Conservation (phyloP, 1,139 yeast species). For the Suhomyces taliae region DNA sequence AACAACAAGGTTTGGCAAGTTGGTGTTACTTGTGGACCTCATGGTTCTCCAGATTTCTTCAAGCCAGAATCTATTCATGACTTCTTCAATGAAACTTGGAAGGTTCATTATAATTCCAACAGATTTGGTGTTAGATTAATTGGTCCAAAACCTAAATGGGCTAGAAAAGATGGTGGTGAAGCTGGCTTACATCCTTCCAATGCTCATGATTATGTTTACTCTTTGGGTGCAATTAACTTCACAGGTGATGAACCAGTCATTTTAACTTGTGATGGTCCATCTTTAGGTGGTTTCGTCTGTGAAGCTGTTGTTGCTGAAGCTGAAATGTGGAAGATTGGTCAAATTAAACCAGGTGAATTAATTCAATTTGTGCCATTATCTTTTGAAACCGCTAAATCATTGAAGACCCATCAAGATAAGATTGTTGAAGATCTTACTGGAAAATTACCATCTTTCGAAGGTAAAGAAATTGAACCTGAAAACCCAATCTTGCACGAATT, state of each 20-base stretch:
- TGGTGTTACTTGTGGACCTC: slow-evolving; percentile 96
- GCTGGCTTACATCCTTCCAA: slow-evolving; percentile 98
- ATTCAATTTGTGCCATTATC: slow-evolving; percentile 78
- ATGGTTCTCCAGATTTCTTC: slow-evolving; percentile 95
- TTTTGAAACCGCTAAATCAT: slow-evolving; percentile 62
- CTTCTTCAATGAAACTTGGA: slow-evolving; percentile 81
- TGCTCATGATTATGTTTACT: slow-evolving; percentile 95
- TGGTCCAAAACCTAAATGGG: slow-evolving; percentile 98
- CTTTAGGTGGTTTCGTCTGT: slow-evolving; percentile 96
- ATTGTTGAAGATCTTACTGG: slow-evolving; percentile 48
- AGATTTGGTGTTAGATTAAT: slow-evolving; percentile 92
- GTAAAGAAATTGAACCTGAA: slow-evolving; percentile 42
- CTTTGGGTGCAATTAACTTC: slow-evolving; percentile 93
- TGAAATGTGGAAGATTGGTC: slow-evolving; percentile 98
- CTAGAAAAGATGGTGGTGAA: slow-evolving; percentile 95
- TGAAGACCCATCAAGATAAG: slow-evolving; percentile 61
- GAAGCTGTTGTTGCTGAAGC: slow-evolving; percentile 94
- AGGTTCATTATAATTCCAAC: slow-evolving; percentile 94
- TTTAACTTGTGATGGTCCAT: slow-evolving; percentile 95
- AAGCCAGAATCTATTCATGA: slow-evolving; percentile 69
- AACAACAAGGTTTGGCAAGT: slow-evolving; percentile 69
- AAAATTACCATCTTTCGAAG: slow-evolving; percentile 38
- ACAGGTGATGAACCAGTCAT: slow-evolving; percentile 99
- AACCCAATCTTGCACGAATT: slow-evolving; percentile 61
- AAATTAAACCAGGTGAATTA: slow-evolving; percentile 89